These are phyloP conservation scores for Trichoderma asperellum DNA, from an alignment of 2,329 filamentous ascomycete genomes.

Conservation along the genomic window DNA sequence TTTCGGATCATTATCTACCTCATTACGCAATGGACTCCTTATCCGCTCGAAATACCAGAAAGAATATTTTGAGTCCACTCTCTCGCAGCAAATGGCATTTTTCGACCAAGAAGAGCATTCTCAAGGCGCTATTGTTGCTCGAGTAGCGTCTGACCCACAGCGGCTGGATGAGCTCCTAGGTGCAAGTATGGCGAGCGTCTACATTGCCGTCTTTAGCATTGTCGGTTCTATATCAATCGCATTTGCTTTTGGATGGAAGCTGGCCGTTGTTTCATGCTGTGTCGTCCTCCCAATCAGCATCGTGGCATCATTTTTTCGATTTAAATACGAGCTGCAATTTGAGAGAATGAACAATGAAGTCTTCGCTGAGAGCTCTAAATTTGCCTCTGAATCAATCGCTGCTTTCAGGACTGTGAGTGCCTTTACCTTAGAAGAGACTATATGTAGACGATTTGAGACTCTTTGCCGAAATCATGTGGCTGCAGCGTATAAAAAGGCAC, in stretches of 20 bases:
- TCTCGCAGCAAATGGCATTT: not conserved
- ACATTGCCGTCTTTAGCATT: not conserved
- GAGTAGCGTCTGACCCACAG: not conserved
- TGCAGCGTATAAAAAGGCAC: not conserved
- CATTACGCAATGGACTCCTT: not conserved
- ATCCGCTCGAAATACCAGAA: not conserved
- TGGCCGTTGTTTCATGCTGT: not conserved
- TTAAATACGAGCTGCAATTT: not conserved
- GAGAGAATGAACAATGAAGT: not conserved
- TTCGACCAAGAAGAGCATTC: not conserved
- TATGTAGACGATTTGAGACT: not conserved
- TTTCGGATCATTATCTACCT: not conserved
- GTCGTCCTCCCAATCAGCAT: not conserved
- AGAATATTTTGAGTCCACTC: not conserved
- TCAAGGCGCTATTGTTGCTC: not conserved
- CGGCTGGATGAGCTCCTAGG: not conserved
- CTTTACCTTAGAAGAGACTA: not conserved
- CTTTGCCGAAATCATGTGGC: not conserved
- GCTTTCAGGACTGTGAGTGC: not conserved
- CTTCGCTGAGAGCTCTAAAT: not conserved
- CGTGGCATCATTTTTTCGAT: not conserved
- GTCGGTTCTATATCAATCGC: not conserved
- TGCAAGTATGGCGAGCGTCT: not conserved
- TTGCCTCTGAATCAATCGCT: not conserved
- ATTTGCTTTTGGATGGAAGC: not conserved